phyloP scores from a whole-genome alignment of 805 yeast species.

The Pichia thaimueangensis region DNA sequence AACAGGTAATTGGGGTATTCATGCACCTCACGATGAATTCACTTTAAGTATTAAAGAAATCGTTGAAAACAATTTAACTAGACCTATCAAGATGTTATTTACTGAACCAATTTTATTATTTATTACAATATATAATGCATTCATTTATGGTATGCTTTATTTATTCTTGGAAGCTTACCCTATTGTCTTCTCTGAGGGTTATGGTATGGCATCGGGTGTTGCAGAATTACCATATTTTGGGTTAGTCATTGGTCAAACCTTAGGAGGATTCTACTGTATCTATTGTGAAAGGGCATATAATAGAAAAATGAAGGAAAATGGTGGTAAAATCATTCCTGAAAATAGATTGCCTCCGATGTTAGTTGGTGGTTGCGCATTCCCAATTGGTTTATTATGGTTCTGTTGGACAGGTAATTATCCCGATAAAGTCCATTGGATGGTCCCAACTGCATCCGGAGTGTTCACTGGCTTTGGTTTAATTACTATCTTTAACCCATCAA shows the following conservation, averaged over 20 bases:
- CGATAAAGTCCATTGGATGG: conserved; percentile 69
- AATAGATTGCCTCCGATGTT: conserved; percentile 74
- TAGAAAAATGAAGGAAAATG: conserved; percentile 41
- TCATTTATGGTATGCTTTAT: conserved; percentile 75
- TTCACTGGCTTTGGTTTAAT: conserved; percentile 64
- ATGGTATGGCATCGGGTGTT: conserved; percentile 56
- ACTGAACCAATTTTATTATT: conserved; percentile 69
- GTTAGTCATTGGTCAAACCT: conserved; percentile 58
- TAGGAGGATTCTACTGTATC: conserved; percentile 51
- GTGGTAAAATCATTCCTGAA: conserved; percentile 66
- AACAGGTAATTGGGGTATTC: conserved; percentile 79
- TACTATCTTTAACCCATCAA: conserved; percentile 59
- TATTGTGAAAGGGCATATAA: conserved; percentile 50
- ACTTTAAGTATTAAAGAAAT: conserved; percentile 53
- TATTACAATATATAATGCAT: conserved; percentile 65
- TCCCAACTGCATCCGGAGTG: conserved; percentile 62
- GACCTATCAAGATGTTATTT: conserved; percentile 63
- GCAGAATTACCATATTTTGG: conserved; percentile 77
- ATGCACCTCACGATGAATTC: conserved; percentile 67
- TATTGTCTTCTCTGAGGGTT: conserved; percentile 56
- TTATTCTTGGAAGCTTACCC: conserved; percentile 72
- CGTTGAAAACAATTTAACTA: conserved; percentile 51
- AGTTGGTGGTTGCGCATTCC: conserved; percentile 62
- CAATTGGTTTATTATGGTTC: conserved; percentile 79
- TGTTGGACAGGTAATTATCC: conserved; percentile 83